Conservation (phyloP, 768 basidiomycete genomes). For the Xanthoconium purpureum region DNA sequence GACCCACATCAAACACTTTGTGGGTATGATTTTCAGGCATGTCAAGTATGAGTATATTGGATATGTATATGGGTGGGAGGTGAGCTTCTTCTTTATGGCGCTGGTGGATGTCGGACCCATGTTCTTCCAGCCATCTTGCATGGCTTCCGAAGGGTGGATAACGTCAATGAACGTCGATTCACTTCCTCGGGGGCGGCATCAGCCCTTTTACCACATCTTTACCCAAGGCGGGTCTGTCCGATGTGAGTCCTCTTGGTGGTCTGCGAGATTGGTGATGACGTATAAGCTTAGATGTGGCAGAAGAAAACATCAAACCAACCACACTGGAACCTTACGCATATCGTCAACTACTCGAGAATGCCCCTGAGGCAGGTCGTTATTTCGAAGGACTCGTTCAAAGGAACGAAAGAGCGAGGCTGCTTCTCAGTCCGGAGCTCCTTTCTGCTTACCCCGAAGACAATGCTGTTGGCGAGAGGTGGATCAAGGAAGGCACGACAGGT, state of each 20-base stretch:
- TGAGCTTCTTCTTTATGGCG: slow-evolving; percentile 15
- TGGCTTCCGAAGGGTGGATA: slow-evolving; percentile 43
- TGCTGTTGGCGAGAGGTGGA: slow-evolving; percentile 35
- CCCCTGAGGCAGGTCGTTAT: slow-evolving; percentile 32
- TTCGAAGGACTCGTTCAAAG: slow-evolving; percentile 34
- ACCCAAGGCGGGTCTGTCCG: slow-evolving; percentile 34
- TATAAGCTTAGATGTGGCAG: slow-evolving; percentile 33
- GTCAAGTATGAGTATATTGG: slow-evolving; percentile 39
- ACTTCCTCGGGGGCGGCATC: slow-evolving; percentile 40
- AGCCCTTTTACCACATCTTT: slow-evolving; percentile 49
- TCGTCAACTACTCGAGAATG: slow-evolving; percentile 23
- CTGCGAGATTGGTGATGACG: background rate
- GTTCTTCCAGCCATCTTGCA: slow-evolving; percentile 32
- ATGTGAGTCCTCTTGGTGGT: slow-evolving; percentile 31
- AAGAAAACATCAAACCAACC: slow-evolving; percentile 33
- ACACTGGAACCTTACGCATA: slow-evolving; percentile 16
- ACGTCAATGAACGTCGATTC: slow-evolving; percentile 39
- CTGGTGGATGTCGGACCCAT: background rate
- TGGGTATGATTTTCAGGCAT: slow-evolving; percentile 49
- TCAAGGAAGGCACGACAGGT: slow-evolving; percentile 18
- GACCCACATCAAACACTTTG: slow-evolving; percentile 39
- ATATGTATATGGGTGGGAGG: slow-evolving; percentile 51
- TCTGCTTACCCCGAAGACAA: slow-evolving; percentile 49
- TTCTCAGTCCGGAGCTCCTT: slow-evolving; percentile 42
- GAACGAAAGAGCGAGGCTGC: slow-evolving; percentile 35